Evolutionary conservation across 805 yeast genomes (phyloP).

Genomic region (Nakazawaea sp.): DNA sequence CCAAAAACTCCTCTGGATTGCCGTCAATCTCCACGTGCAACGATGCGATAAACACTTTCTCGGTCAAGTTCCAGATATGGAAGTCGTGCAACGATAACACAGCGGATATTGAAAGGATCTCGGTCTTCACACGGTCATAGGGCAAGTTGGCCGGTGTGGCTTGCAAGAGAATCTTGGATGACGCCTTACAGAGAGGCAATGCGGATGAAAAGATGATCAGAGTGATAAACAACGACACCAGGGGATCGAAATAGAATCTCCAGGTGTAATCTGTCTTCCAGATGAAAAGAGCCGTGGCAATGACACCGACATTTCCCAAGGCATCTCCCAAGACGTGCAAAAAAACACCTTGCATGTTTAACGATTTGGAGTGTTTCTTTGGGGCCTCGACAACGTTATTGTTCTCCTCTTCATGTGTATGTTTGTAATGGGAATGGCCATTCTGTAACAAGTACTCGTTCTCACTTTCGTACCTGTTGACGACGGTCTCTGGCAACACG

Average conservation of each 20-base stretch:
- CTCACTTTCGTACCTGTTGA: slow-evolving; percentile 7
- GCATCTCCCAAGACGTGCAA: slow-evolving; percentile 96
- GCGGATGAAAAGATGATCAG: slow-evolving; percentile 87
- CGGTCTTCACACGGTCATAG: slow-evolving; percentile 64
- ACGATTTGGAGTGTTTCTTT: slow-evolving; percentile 40
- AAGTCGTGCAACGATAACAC: slow-evolving; percentile 88
- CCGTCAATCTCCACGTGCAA: slow-evolving; percentile 74
- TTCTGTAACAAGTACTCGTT: slow-evolving; percentile 10
- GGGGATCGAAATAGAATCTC: slow-evolving; percentile 83
- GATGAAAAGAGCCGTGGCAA: slow-evolving; percentile 79
- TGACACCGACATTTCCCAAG: slow-evolving; percentile 90
- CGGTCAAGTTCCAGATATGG: slow-evolving; percentile 95
- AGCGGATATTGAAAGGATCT: slow-evolving; percentile 60
- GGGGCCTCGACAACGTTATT: neutral
- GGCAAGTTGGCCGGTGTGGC: slow-evolving; percentile 86
- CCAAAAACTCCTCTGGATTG: slow-evolving; percentile 58
- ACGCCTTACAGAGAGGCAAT: slow-evolving; percentile 77
- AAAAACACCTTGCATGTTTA: slow-evolving; percentile 96
- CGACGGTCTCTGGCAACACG: slow-evolving; percentile 15
- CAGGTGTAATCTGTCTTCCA: slow-evolving; percentile 91
- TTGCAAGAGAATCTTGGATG: slow-evolving; percentile 83
- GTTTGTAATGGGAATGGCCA: slow-evolving; percentile 14
- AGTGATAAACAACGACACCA: slow-evolving; percentile 80
- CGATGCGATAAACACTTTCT: slow-evolving; percentile 79
- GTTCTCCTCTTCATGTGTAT: slow-evolving; percentile 12